phyloP scores from a whole-genome alignment of 2,329 filamentous ascomycete genomes.

The Scopulariopsis brevicaulis region DNA sequence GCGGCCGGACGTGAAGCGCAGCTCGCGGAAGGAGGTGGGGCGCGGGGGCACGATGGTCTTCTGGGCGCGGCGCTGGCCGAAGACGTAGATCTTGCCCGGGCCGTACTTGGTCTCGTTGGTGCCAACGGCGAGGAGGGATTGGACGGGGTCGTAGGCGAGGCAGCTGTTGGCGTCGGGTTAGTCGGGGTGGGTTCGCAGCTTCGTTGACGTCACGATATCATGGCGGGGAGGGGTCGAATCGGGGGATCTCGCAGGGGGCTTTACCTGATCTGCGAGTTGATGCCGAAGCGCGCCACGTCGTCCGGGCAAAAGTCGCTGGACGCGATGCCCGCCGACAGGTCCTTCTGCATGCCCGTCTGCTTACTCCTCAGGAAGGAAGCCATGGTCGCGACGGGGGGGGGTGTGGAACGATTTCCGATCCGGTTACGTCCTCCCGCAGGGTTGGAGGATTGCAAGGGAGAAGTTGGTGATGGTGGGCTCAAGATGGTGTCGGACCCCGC shows the following conservation, averaged over 20 bases:
- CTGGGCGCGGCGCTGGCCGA: slow-evolving; percentile 71
- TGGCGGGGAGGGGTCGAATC: background rate
- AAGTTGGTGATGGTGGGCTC: background rate
- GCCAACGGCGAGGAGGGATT: slow-evolving; percentile 85
- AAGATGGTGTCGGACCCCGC: background rate
- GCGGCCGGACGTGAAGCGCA: slow-evolving; percentile 81
- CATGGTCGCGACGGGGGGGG: slow-evolving; percentile 38
- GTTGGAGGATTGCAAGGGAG: background rate
- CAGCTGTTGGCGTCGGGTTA: slow-evolving; percentile 35
- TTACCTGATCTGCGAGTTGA: slow-evolving; percentile 64
- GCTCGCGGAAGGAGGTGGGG: slow-evolving; percentile 59
- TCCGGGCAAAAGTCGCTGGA: slow-evolving; percentile 73
- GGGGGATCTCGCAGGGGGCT: slow-evolving; percentile 6
- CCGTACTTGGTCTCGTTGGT: slow-evolving; percentile 82
- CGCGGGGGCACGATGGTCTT: slow-evolving; percentile 61
- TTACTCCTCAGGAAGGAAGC: slow-evolving; percentile 81
- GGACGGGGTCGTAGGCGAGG: slow-evolving; percentile 83
- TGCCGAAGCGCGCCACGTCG: slow-evolving; percentile 71
- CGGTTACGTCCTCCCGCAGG: background rate
- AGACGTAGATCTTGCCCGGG: slow-evolving; percentile 77
- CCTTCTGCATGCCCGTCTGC: slow-evolving; percentile 85
- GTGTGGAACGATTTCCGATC: background rate
- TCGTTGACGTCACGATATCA: slow-evolving; percentile 3
- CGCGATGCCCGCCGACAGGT: slow-evolving; percentile 72
- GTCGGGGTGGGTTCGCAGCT: background rate